Base-by-base conservation (phyloP, 352 stramenopile species). In the Paralagenidium karlingii region DNA sequence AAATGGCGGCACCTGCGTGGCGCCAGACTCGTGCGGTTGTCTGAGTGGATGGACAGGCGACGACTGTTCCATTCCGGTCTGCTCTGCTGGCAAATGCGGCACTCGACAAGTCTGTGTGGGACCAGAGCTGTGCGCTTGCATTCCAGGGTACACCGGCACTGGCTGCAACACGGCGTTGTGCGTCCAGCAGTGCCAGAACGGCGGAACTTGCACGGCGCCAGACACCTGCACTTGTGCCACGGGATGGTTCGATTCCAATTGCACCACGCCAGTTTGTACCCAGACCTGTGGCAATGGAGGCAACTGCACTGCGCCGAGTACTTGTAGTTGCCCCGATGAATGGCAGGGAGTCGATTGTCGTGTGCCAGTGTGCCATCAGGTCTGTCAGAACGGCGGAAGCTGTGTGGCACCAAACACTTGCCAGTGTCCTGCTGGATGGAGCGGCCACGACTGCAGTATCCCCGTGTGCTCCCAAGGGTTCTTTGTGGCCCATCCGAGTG, bases 181-280 rank as follows among this genome's bases (percentile, higher is more conserved):
- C 45, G 82, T 78, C 7, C 92, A 98, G 52, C 53, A 24, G 0
- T 98, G 94, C 57, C 42, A 52, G 11, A 83, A 98, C 46, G 77
- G 74, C 26, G 92, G 89, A 2, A 26, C 34, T 18, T 98, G 94
- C 47, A 68, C 62, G 2, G 82, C 85, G 5, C 94, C 94, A 2
- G 94, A 98, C 52, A 97, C 90, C 2, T 98, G 94, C 46, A 40
- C 55, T 2, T 98, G 94, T 51, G 25, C 48, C 8, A 40, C 44
- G 6, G 94, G 94, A 0, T 98, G 94, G 94, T 97, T 97, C 47
- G 94, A 97, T 46, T 41, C 82, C 0, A 98, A 98, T 55, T 98
- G 94, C 55, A 97, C 91, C 2, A 97, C 93, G 4, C 94, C 94
- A 0, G 90, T 98, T 16, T 98, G 94, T 44, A 41, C 63, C 6